A percentile compares a stretch with the other conserved stretches of the same genome.
phyloP scores from a whole-genome alignment of 192 early-diverging fungal genomes.

The Coemansia aciculifera region DNA sequence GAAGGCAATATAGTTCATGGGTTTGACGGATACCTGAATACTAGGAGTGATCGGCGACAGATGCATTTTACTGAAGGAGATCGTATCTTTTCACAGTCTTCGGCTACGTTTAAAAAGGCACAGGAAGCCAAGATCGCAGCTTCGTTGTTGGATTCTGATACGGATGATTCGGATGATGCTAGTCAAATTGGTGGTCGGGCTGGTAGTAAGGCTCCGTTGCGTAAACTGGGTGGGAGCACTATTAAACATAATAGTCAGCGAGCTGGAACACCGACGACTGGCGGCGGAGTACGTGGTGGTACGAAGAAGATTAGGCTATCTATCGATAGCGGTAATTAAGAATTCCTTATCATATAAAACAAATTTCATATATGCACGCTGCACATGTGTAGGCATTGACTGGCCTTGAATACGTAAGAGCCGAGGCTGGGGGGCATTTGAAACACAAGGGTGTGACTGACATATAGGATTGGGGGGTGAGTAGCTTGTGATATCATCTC shows the following conservation, averaged over 20 bases:
- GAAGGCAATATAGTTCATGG: constrained; percentile 88
- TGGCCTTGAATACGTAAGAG: background rate
- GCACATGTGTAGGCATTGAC: constrained; percentile 1
- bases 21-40: constrained; percentile 83
- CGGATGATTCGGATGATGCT: constrained; percentile 29
- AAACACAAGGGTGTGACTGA: background rate
- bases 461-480: background rate
- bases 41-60: constrained; percentile 59
- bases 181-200: constrained; percentile 5
- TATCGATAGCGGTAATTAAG: constrained; percentile 21
- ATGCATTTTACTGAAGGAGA: constrained; percentile 74
- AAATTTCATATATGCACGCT: constrained; percentile 6
- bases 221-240: constrained; percentile 32
- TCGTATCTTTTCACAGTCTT: constrained; percentile 81
- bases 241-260: constrained; percentile 39
- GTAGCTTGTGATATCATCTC: background rate
- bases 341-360: background rate
- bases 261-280: constrained; percentile 32
- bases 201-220: background rate
- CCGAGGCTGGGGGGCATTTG: background rate
- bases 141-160: constrained; percentile 50
- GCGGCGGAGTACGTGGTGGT: background rate
- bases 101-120: constrained; percentile 58
- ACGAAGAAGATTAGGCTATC: constrained; percentile 51
- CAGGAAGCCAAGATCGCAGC: constrained; percentile 49